A percentile compares a stretch with the other conserved stretches of the same genome.
These are phyloP conservation scores for Fulvia fulva DNA, from an alignment of 2,329 filamentous ascomycete species.

Conservation along the genomic window DNA sequence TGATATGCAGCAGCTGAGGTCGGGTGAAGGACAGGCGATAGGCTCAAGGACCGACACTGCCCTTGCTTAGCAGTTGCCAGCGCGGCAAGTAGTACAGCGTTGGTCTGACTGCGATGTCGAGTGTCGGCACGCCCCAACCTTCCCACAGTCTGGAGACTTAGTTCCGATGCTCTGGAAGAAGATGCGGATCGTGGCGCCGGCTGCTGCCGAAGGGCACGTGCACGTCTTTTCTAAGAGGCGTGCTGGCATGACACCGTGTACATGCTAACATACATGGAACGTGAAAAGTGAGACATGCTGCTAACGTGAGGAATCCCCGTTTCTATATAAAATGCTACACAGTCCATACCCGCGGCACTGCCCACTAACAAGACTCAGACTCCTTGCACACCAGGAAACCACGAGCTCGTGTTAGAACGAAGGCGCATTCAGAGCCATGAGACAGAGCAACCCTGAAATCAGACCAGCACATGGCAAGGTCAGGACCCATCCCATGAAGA, in stretches of 20 bases:
- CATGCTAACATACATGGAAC: too few relatives aligned
- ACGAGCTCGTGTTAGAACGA: slow-evolving; percentile 17
- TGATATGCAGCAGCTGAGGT: neutral
- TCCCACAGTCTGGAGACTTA: neutral
- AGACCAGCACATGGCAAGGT: slow-evolving; percentile 55
- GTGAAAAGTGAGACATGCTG: too few relatives aligned
- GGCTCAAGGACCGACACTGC: neutral
- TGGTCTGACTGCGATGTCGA: neutral
- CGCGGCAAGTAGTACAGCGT: neutral
- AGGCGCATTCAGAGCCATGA: slow-evolving; percentile 52
- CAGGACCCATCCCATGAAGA: slow-evolving; percentile 57
- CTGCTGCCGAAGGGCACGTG: neutral
- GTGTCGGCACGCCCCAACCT: neutral
- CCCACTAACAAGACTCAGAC: too few relatives aligned
- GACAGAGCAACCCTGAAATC: slow-evolving; percentile 47
- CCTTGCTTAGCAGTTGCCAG: neutral
- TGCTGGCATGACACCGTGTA: too few relatives aligned
- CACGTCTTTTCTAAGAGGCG: too few relatives aligned
- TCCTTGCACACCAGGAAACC: too few relatives aligned
- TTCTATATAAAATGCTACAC: too few relatives aligned
- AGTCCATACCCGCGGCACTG: too few relatives aligned
- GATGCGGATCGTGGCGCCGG: neutral
- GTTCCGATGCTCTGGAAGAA: neutral
- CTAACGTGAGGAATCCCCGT: too few relatives aligned
- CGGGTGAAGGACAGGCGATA: neutral